Percentiles rank a stretch among this genome's conserved stretches.
Conservation (phyloP, 2,329 filamentous ascomycete genomes). For the Trichoderma breve region DNA sequence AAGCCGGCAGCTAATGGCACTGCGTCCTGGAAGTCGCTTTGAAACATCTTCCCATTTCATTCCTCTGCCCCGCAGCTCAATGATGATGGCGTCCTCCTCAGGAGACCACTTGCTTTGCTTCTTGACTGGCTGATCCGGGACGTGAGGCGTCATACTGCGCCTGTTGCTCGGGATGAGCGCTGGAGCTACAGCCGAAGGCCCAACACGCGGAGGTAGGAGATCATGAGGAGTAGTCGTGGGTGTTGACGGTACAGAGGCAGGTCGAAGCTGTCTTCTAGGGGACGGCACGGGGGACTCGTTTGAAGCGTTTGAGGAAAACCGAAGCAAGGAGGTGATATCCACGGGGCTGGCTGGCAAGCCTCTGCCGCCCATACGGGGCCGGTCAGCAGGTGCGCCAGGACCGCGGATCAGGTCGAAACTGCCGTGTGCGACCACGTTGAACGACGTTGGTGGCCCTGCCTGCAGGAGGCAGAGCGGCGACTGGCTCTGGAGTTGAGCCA, state of each 20-base stretch:
- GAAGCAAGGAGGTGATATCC: slow-evolving; percentile 92
- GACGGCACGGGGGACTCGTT: slow-evolving; percentile 63
- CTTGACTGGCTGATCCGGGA: slow-evolving; percentile 70
- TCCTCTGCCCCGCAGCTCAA: slow-evolving; percentile 80
- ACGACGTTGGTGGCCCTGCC: slow-evolving; percentile 38
- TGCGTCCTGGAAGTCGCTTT: slow-evolving; percentile 83
- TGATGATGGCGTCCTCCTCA: slow-evolving; percentile 90
- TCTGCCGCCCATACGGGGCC: slow-evolving; percentile 28
- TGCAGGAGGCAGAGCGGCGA: slow-evolving; percentile 42
- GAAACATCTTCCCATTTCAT: slow-evolving; percentile 99
- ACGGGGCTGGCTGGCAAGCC: slow-evolving; percentile 63
- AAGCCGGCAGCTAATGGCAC: slow-evolving; percentile 88
- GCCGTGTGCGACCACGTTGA: slow-evolving; percentile 31
- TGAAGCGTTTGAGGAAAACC: slow-evolving; percentile 62
- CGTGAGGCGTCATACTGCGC: slow-evolving; percentile 45
- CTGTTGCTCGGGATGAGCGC: slow-evolving; percentile 33
- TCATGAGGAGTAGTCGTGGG: slow-evolving; percentile 21
- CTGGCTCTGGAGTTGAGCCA: slow-evolving; percentile 45
- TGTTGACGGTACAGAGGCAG: slow-evolving; percentile 27
- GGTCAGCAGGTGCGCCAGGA: slow-evolving; percentile 31
- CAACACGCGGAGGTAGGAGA: slow-evolving; percentile 29
- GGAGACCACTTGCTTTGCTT: slow-evolving; percentile 97
- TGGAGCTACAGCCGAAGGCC: slow-evolving; percentile 32
- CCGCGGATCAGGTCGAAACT: slow-evolving; percentile 31
- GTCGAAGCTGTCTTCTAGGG: slow-evolving; percentile 35